Evolutionary conservation across 2,329 filamentous ascomycete genomes (phyloP).

Genomic region (Arthrobotrys iridis): DNA sequence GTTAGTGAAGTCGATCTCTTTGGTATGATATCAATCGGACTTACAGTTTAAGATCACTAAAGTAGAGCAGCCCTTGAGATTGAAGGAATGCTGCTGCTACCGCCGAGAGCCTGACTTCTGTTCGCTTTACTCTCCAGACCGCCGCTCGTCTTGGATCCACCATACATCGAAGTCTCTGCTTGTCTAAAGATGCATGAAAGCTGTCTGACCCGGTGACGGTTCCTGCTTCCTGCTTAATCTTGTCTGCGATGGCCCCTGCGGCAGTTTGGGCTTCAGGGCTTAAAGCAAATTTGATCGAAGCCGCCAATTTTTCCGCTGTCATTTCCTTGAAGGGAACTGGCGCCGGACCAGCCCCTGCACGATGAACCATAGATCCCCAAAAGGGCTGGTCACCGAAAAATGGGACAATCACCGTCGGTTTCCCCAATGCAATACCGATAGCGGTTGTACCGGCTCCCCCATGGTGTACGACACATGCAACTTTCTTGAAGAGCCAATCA

Average conservation of each 20-base stretch:
- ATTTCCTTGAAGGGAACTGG: constrained; percentile 76
- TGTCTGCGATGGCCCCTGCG: constrained; percentile 69
- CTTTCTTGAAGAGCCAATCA: constrained; percentile 86
- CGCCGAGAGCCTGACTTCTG: constrained; percentile 74
- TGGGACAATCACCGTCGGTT: constrained; percentile 82
- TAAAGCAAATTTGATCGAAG: constrained; percentile 71
- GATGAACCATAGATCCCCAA: constrained; percentile 80
- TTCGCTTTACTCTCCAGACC: constrained; percentile 77
- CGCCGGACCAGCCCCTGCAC: constrained; percentile 75
- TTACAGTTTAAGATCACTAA: constrained; percentile 78
- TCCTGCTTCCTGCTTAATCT: constrained; percentile 74
- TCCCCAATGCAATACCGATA: constrained; percentile 81
- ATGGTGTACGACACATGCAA: constrained; percentile 85
- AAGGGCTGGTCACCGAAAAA: constrained; percentile 90
- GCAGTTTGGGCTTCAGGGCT: constrained; percentile 70
- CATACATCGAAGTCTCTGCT: constrained; percentile 73
- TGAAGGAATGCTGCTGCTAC: constrained; percentile 73
- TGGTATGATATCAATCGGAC: constrained; percentile 56
- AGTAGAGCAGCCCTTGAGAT: constrained; percentile 74
- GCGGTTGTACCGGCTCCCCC: constrained; percentile 89
- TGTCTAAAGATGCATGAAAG: constrained; percentile 70
- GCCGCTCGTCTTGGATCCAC: constrained; percentile 75
- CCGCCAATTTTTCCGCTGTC: constrained; percentile 73
- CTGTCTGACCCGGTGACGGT: constrained; percentile 71
- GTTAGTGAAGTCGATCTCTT: background rate